Evolutionary conservation across 2,329 filamentous ascomycete genomes (phyloP).

Genomic region (Furcasterigmium sp.): DNA sequence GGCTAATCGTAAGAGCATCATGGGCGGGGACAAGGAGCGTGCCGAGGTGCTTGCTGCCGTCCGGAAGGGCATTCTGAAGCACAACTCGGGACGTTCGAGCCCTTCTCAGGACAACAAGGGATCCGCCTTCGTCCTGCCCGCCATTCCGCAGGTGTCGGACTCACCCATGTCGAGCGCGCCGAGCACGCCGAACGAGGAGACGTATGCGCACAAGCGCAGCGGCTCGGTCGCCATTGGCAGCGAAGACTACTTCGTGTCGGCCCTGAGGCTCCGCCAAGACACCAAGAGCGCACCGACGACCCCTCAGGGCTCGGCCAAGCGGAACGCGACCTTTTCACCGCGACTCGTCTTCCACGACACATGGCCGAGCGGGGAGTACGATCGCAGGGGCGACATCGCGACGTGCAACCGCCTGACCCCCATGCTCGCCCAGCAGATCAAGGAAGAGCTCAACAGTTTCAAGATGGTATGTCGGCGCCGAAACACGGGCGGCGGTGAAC

Average conservation of each 20-base stretch:
- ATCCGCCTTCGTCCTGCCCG: constrained; percentile 38
- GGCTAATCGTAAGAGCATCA: constrained; percentile 74
- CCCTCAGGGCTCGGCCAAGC: constrained; percentile 60
- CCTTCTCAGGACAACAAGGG: constrained; percentile 8
- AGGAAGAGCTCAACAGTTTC: constrained; percentile 98
- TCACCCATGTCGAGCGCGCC: constrained; percentile 82
- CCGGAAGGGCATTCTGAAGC: constrained; percentile 93
- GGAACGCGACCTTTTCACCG: constrained; percentile 76
- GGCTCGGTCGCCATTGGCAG: constrained; percentile 70
- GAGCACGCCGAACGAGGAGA: constrained; percentile 80
- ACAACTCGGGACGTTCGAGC: constrained; percentile 36
- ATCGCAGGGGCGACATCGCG: constrained; percentile 90
- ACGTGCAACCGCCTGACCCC: constrained; percentile 97
- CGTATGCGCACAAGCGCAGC: constrained; percentile 58
- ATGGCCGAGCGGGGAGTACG: constrained; percentile 93
- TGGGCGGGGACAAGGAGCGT: constrained; percentile 84
- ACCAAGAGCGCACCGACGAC: constrained; percentile 78
- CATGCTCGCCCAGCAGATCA: constrained; percentile 97
- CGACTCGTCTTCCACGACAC: constrained; percentile 94
- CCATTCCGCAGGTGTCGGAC: constrained; percentile 61
- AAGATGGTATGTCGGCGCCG: constrained; percentile 90
- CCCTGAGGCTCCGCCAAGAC: constrained; percentile 66
- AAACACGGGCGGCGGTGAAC: too few species aligned
- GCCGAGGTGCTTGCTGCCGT: constrained; percentile 89
- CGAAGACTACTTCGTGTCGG: constrained; percentile 86